phyloP scores from a whole-genome alignment of 306 rosid species.

The Gastrolobium villosum region DNA sequence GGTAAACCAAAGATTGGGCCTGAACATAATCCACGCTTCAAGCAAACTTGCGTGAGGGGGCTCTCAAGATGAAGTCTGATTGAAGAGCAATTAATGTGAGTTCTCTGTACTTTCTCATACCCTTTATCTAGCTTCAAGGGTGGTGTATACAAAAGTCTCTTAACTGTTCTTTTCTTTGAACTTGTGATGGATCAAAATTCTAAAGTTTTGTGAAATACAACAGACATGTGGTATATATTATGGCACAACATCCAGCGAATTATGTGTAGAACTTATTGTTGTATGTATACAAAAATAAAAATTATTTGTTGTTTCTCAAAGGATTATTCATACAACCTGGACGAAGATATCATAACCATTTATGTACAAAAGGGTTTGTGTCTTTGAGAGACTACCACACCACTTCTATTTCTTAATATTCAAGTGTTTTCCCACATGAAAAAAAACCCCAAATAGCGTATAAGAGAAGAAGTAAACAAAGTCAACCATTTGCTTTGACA shows the following conservation, averaged over 20 bases:
- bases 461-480: constrained; percentile 20
- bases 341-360: constrained; percentile 35
- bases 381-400: constrained; percentile 30
- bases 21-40: too few relatives aligned
- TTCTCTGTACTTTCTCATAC: too few relatives aligned
- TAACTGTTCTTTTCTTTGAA: not conserved
- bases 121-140: too few relatives aligned
- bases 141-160: not conserved
- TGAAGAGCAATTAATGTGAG: too few relatives aligned
- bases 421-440: not conserved
- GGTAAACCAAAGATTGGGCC: too few relatives aligned
- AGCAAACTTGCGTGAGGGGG: too few relatives aligned
- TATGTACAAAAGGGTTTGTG: constrained; percentile 37
- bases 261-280: not conserved
- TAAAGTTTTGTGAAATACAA: not conserved
- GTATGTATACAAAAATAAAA: not conserved
- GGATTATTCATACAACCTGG: constrained; percentile 4
- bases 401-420: constrained; percentile 30
- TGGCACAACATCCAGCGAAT: not conserved
- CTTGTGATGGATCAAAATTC: not conserved
- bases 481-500: constrained; percentile 32
- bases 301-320: not conserved
- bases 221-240: not conserved
- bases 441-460: constrained; percentile 14
- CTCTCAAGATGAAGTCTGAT: too few relatives aligned